Evolutionary conservation across 2,329 filamentous ascomycete genomes (phyloP), one percentile per base, ranked within the genome.

Genomic region (Lanzia echinophila): DNA sequence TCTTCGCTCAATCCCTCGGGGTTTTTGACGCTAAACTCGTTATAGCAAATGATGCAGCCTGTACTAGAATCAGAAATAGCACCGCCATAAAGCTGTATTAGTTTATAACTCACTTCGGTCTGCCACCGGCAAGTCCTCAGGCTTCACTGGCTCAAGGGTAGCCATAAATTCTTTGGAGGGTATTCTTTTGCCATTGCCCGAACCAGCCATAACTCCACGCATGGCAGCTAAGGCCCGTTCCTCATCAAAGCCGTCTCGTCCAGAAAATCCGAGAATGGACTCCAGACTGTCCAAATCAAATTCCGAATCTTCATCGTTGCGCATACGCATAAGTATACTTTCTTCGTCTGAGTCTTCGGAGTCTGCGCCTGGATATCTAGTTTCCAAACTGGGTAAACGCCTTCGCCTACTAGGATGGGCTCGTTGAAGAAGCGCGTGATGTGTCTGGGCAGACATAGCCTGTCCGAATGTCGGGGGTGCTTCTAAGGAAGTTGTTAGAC

Each of bases 11-110:
- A 67, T 1, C 81, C 81, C 58, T 85, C 82, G 0, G 81, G 80
- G 28, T 76, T 81, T 54, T 70, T 65, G 13, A 75, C 70, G 33
- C 79, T 79, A 60, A 78, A 84, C 8, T 83, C 79, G 58, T 83
- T 83, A 63, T 84, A 84, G 68, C 82, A 85, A 55, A 85, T 85
- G 19, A 79, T 74, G 63, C 82, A 85, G 13, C 69, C 81, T 85
- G 58, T 13, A 12, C 6, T 8, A 36, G 17, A 32, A 36, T 65
- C 54, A 63, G 59, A 22, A 47, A 13, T 33, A 54, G 11, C 15
- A 24, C 34, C n/a, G 24, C 7, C 41, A 28, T 15, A 38, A 39
- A 4, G 33, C 42, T 10, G n/a, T 22, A 19, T 41, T 3, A 7
- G 22, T 11, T 17, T 3, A 20, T n/a, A n/a, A 61, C 66, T 62